Percentiles rank a stretch among this genome's conserved stretches.
Evolutionary conservation across 1,284 basidiomycete species (phyloP).

Genomic region (Anthracocystis setariae): DNA sequence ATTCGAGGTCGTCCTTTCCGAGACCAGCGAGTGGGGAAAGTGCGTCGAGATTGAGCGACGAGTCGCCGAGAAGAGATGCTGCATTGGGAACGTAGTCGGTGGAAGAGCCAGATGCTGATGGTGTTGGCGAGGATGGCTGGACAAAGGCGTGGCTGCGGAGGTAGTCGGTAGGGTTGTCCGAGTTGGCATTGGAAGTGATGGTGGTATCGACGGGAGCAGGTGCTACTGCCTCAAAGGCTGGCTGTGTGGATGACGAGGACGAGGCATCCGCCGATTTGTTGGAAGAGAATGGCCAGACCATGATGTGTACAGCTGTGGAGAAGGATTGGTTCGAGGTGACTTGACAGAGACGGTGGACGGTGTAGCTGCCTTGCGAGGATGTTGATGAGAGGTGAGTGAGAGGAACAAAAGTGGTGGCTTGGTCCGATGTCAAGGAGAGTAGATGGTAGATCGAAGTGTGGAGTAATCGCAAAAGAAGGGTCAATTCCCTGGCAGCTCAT

Average conservation of each 20-base stretch:
- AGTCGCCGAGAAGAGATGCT: conserved; percentile 88
- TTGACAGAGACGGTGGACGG: too few species aligned
- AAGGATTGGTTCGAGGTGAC: too few species aligned
- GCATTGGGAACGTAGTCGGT: conserved; percentile 85
- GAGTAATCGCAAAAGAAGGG: too few species aligned
- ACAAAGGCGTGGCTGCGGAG: conserved; percentile 53
- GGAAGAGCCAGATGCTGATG: conserved; percentile 20
- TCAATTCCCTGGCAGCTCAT: too few species aligned
- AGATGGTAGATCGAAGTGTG: conserved; percentile 4
- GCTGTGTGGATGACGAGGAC: conserved; percentile 33
- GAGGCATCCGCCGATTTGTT: conserved; percentile 31
- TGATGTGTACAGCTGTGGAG: conserved; percentile 11
- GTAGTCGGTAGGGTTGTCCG: conserved; percentile 48
- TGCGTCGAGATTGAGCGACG: conserved; percentile 84
- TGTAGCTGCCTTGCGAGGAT: neutral
- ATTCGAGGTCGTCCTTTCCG: conserved; percentile 66
- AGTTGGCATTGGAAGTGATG: conserved; percentile 9
- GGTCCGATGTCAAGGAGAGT: neutral
- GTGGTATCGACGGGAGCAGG: conserved; percentile 35
- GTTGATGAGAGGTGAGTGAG: neutral
- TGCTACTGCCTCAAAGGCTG: conserved; percentile 38
- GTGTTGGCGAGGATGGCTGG: conserved; percentile 30
- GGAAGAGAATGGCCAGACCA: conserved; percentile 54
- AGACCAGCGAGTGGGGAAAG: conserved; percentile 72
- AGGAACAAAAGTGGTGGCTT: neutral